phyloP scores from a whole-genome alignment of 2,329 filamentous ascomycete species.

The Allantophomopsis cytisporea region DNA sequence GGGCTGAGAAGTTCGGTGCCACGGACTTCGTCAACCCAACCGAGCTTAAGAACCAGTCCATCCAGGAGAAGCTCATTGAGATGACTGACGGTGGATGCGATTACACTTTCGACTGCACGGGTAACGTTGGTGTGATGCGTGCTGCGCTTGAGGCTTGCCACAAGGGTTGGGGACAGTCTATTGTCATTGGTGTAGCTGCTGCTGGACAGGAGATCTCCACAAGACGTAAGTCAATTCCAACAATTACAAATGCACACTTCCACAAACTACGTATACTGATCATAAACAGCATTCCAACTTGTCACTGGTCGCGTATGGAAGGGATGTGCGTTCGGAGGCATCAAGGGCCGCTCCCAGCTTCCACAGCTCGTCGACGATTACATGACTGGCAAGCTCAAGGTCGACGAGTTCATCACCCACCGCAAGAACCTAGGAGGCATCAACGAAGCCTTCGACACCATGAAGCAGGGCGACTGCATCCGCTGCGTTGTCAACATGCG shows the following conservation, averaged over 20 bases:
- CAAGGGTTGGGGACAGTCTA: slow-evolving; percentile 98
- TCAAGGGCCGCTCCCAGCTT: slow-evolving; percentile 93
- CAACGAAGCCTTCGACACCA: slow-evolving; percentile 80
- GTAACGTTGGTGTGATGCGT: slow-evolving; percentile 92
- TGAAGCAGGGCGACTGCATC: slow-evolving; percentile 96
- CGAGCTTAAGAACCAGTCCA: slow-evolving; percentile 62
- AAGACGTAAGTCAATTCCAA: slow-evolving; percentile 60
- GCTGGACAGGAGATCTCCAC: slow-evolving; percentile 93
- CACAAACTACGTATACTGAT: background rate
- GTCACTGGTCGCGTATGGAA: slow-evolving; percentile 97
- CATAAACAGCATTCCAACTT: slow-evolving; percentile 76
- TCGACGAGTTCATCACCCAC: slow-evolving; percentile 99
- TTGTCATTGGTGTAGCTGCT: slow-evolving; percentile 94
- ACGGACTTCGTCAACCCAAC: slow-evolving; percentile 94
- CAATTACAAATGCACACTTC: too few relatives aligned
- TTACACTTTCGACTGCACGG: slow-evolving; percentile 99
- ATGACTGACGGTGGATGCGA: slow-evolving; percentile 97
- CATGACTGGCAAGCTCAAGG: slow-evolving; percentile 79
- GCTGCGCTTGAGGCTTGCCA: slow-evolving; percentile 94
- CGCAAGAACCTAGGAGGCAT: slow-evolving; percentile 71
- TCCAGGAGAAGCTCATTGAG: slow-evolving; percentile 87
- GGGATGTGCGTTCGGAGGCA: slow-evolving; percentile 93
- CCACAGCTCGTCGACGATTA: slow-evolving; percentile 82
- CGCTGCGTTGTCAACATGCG: slow-evolving; percentile 72
- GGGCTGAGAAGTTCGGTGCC: slow-evolving; percentile 88